Evolutionary conservation across 2,329 filamentous ascomycete species (phyloP).

Genomic region (Nemania abortiva): DNA sequence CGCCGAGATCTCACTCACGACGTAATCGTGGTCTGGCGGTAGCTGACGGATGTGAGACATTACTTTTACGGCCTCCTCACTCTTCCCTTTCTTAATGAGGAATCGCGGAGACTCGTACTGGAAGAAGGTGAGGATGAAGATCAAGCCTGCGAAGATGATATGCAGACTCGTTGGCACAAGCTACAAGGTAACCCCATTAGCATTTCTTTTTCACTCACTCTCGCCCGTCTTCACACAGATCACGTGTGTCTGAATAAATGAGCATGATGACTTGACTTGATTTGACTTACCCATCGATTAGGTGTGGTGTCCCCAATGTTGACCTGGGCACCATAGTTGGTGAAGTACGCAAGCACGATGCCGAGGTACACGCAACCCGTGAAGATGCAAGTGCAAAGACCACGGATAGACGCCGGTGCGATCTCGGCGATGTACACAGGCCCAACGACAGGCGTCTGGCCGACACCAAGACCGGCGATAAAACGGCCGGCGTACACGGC

Average conservation of each 20-base stretch:
- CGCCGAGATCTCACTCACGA: conserved; percentile 70
- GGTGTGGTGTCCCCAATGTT: conserved; percentile 61
- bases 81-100: conserved; percentile 72
- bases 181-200: conserved; percentile 54
- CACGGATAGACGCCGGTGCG: conserved; percentile 74
- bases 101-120: conserved; percentile 78
- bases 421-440: conserved; percentile 81
- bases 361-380: conserved; percentile 80
- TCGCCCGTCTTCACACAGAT: neutral
- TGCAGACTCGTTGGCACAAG: conserved; percentile 80
- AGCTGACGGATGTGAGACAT: conserved; percentile 72
- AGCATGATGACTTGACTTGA: no score
- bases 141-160: conserved; percentile 80
- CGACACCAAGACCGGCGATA: conserved; percentile 74
- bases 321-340: conserved; percentile 71
- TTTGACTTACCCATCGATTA: conserved; percentile 62
- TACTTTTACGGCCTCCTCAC: conserved; percentile 67
- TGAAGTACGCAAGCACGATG: conserved; percentile 83
- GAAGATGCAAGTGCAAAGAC: conserved; percentile 79
- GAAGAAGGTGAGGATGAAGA: conserved; percentile 76
- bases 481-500: conserved; percentile 75
- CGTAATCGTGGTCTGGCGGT: conserved; percentile 69
- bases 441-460: conserved; percentile 74
- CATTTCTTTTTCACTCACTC: neutral
- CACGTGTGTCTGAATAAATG: neutral